These are phyloP conservation scores for Pseudocercospora cruenta DNA, from an alignment of 2,329 filamentous ascomycete species.

Conservation along the genomic window DNA sequence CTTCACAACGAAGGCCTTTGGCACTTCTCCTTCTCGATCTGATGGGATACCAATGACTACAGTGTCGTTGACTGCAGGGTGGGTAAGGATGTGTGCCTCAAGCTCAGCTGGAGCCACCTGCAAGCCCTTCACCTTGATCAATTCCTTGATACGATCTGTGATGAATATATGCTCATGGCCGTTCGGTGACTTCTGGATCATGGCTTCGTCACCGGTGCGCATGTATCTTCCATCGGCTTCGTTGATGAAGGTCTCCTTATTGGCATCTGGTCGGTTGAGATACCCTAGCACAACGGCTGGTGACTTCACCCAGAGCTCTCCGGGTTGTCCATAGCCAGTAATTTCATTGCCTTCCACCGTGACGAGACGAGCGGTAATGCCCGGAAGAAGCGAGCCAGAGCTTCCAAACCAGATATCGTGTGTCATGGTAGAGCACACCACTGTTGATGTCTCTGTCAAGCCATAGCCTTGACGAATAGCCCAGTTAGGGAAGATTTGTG, in stretches of 20 bases:
- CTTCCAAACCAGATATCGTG: slow-evolving; percentile 72
- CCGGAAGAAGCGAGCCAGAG: slow-evolving; percentile 71
- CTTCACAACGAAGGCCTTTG: slow-evolving; percentile 68
- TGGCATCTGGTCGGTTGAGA: slow-evolving; percentile 82
- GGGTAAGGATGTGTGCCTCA: slow-evolving; percentile 76
- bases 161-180: slow-evolving; percentile 83
- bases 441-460: slow-evolving; percentile 76
- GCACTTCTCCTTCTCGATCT: slow-evolving; percentile 63
- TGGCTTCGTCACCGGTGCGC: slow-evolving; percentile 81
- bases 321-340: slow-evolving; percentile 70
- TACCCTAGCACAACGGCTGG: slow-evolving; percentile 82
- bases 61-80: slow-evolving; percentile 75
- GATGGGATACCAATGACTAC: slow-evolving; percentile 76
- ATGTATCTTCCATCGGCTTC: slow-evolving; percentile 66
- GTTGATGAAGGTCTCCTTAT: slow-evolving; percentile 67
- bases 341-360: slow-evolving; percentile 71
- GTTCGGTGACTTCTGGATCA: slow-evolving; percentile 64
- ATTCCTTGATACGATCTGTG: slow-evolving; percentile 77
- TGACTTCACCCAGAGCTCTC: slow-evolving; percentile 78
- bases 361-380: slow-evolving; percentile 67
- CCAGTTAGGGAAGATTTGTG: slow-evolving; percentile 66
- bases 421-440: slow-evolving; percentile 63
- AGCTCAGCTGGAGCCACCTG: slow-evolving; percentile 85
- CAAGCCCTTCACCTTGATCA: slow-evolving; percentile 61
- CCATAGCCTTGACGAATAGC: slow-evolving; percentile 67